Base-by-base conservation (phyloP, 306 rosid species). In the Cajanus cajan region DNA sequence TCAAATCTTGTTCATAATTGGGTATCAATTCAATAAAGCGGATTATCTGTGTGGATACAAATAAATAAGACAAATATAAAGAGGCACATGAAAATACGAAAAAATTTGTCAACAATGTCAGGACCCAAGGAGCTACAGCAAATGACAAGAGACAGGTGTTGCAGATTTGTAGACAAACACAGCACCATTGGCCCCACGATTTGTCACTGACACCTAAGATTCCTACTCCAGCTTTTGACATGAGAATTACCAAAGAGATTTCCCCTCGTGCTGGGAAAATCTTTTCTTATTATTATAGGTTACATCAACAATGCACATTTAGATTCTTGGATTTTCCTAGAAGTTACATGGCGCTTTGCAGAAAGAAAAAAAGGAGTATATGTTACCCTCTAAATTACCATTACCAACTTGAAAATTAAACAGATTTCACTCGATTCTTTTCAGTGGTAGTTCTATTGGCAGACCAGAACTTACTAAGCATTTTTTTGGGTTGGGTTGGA, bases 391-490 rank as follows among this genome's bases (percentile, higher is more conserved):
- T 84, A 80, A 86, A 86, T 71, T 83, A 71, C 82, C 87, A 82
- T 77, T 75, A 31, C 79, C 67, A 73, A 72, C 59, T 52, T 33
- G 14, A 84, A 80, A 75, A 80, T 55, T 34, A 13, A 87, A 80
- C 78, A 90, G 81, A 83, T 70, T 62, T 65, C 82, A 80, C 85
- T 95, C 91, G 93, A 76, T 85, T 90, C 85, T 91, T 95, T 76
- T 90, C 94, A 78, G 85, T 84, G 62, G 80, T 55, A 68, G 82
- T 88, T 90, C 92, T 92, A 80, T 89, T 91, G 76, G 82, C 78
- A 65, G 90, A 87, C 99, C 99, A 96, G 40, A 96, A 86, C 91
- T 91, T 96, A 73, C 97, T 87, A 68, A 96, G 72, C 91, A 96
- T 96, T 84, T 86, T 90, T 85, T 87, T 93, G 59, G 99, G 99